phyloP scores from a whole-genome alignment of 1,139 yeast genomes.

The Zygotorulaspora mrakii region DNA sequence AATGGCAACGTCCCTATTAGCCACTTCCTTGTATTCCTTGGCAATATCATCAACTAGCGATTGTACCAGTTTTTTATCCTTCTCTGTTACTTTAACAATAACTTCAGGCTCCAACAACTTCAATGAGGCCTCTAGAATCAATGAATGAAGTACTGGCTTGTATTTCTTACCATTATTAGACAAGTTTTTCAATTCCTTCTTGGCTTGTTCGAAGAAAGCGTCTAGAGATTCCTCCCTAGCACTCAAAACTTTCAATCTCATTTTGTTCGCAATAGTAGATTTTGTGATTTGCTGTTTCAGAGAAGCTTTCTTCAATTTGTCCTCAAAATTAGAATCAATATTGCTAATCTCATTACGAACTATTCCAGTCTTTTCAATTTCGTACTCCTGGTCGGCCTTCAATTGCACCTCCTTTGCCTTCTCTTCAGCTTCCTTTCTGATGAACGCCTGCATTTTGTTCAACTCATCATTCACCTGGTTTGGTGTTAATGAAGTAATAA shows the following conservation, averaged over 20 bases:
- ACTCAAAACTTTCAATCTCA: conserved; percentile 82
- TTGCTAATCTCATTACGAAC: conserved; percentile 90
- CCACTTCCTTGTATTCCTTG: conserved; percentile 56
- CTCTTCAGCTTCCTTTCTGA: conserved; percentile 97
- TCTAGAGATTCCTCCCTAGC: conserved; percentile 81
- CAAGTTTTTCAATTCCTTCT: conserved; percentile 54
- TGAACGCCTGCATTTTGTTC: conserved; percentile 97
- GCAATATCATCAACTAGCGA: conserved; percentile 49
- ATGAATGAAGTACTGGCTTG: conserved; percentile 64
- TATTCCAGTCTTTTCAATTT: conserved; percentile 91
- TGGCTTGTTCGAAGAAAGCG: conserved; percentile 69
- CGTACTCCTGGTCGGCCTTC: conserved; percentile 98
- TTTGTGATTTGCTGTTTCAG: conserved; percentile 93
- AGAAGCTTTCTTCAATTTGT: conserved; percentile 83
- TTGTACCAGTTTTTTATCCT: conserved; percentile 61
- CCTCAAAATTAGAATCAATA: conserved; percentile 76
- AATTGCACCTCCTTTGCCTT: conserved; percentile 93
- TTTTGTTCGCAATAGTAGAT: conserved; percentile 92
- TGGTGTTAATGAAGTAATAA: conserved; percentile 36
- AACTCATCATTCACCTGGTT: conserved; percentile 87
- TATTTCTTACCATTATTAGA: conserved; percentile 54
- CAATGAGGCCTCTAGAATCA: conserved; percentile 79
- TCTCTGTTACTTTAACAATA: conserved; percentile 62
- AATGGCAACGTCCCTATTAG: conserved; percentile 49
- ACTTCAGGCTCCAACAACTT: conserved; percentile 71